Percentiles rank a stretch among this genome's conserved stretches.
phyloP scores from a whole-genome alignment of 1,284 basidiomycete species.

The Ustilago sp. region DNA sequence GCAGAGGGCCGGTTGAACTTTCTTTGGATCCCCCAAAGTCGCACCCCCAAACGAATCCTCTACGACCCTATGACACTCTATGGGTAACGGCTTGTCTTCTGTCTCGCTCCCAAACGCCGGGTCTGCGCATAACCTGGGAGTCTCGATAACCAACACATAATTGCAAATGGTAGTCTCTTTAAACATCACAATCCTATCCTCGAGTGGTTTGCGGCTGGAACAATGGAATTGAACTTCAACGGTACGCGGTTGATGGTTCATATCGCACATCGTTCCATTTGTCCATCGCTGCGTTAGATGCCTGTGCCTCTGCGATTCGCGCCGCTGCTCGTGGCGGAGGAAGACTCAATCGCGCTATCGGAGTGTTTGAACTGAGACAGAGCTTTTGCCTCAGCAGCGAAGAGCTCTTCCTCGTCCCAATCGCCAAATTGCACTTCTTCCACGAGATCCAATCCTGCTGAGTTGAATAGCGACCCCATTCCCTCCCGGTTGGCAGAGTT shows the following conservation, averaged over 20 bases:
- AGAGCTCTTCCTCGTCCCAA: constrained; percentile 52
- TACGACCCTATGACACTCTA: constrained; percentile 46
- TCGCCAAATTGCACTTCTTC: constrained; percentile 62
- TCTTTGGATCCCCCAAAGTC: constrained; percentile 33
- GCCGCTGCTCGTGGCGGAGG: background rate
- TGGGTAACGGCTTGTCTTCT: constrained; percentile 34
- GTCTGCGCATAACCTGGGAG: constrained; percentile 44
- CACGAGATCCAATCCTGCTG: constrained; percentile 55
- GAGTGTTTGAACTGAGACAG: constrained; percentile 13
- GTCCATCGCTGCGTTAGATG: constrained; percentile 62
- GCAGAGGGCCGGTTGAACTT: constrained; percentile 2
- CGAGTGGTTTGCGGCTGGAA: constrained; percentile 34
- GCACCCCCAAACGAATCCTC: constrained; percentile 29
- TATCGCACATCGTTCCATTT: constrained; percentile 61
- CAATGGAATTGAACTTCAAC: constrained; percentile 64
- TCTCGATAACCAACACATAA: constrained; percentile 60
- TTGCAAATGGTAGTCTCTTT: constrained; percentile 66
- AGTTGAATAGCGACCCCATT: constrained; percentile 15
- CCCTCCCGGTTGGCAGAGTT: background rate
- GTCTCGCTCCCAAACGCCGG: constrained; percentile 47
- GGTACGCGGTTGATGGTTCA: constrained; percentile 55
- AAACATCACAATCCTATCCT: constrained; percentile 58
- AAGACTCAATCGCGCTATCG: constrained; percentile 4
- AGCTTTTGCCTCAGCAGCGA: constrained; percentile 41
- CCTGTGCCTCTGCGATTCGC: constrained; percentile 34